A percentile compares a stretch with the other conserved stretches of the same genome.
Evolutionary conservation across 495 filamentous ascomycete species (phyloP).

Genomic region (Friedmanniomyces simplex): DNA sequence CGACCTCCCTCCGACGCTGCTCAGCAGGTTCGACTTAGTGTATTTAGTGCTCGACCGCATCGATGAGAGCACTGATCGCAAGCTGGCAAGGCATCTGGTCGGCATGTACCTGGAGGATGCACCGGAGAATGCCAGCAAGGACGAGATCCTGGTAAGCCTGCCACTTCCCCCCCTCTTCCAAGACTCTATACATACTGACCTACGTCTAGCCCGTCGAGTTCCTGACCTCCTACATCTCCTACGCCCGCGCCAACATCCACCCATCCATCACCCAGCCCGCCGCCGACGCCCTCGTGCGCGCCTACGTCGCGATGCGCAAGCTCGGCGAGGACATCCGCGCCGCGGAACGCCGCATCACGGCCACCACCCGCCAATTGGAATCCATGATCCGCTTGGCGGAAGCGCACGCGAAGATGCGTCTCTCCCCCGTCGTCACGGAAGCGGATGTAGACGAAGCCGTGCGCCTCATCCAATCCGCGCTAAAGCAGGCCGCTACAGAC

Average conservation of each 20-base stretch:
- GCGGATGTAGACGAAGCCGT: conserved; percentile 86
- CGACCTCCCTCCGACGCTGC: conserved; percentile 85
- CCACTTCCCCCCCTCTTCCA: conserved; percentile 13
- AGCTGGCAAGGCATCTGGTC: conserved; percentile 82
- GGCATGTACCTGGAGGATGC: conserved; percentile 95
- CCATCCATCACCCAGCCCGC: conserved; percentile 69
- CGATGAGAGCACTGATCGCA: conserved; percentile 78
- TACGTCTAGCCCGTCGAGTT: conserved; percentile 70
- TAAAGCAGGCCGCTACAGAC: conserved; percentile 95
- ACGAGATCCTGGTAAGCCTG: conserved; percentile 65
- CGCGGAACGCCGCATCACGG: conserved; percentile 89
- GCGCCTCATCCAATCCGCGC: conserved; percentile 80
- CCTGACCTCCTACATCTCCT: conserved; percentile 93
- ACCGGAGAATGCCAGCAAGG: conserved; percentile 67
- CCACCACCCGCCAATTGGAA: conserved; percentile 90
- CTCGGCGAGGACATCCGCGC: conserved; percentile 91
- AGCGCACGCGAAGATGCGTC: conserved; percentile 95
- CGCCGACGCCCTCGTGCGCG: conserved; percentile 64
- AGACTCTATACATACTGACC: background rate
- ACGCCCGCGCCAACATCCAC: conserved; percentile 79
- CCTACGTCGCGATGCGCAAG: conserved; percentile 94
- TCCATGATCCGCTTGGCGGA: conserved; percentile 94
- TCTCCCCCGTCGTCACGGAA: conserved; percentile 61
- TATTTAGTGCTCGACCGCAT: conserved; percentile 91
- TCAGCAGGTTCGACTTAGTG: conserved; percentile 92